Percentiles rank a stretch among this genome's conserved stretches.
Conservation (phyloP, 805 yeast species). For the Cyberlindnera misumaiensis region DNA sequence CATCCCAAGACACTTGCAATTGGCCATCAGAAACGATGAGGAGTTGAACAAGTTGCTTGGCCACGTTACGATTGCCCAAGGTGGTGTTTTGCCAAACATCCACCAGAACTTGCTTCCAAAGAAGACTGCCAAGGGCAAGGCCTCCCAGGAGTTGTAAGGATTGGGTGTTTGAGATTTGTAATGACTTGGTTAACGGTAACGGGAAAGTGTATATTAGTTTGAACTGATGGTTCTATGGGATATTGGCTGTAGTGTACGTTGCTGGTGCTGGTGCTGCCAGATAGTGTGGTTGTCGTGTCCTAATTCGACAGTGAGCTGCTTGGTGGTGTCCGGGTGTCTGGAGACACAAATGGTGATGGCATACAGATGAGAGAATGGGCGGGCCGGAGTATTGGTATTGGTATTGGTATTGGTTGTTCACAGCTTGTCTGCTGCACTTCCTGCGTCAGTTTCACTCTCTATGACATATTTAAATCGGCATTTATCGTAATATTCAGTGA, state of each 20-base stretch:
- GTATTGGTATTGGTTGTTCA: too few species aligned
- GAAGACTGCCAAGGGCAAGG: constrained; percentile 55
- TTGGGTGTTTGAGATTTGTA: constrained; percentile 5
- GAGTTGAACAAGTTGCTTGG: constrained; percentile 91
- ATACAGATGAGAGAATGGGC: too few species aligned
- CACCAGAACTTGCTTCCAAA: constrained; percentile 88
- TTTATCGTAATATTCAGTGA: too few species aligned
- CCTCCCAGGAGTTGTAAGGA: constrained; percentile 51
- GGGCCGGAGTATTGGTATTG: too few species aligned
- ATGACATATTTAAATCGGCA: too few species aligned
- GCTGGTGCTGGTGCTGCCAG: too few species aligned
- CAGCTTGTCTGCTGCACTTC: too few species aligned
- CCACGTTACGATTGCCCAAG: constrained; percentile 95
- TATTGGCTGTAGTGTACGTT: neutral
- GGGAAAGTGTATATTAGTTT: constrained; percentile 3
- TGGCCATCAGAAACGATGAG: constrained; percentile 98
- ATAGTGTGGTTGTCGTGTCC: too few species aligned
- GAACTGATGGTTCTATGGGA: neutral
- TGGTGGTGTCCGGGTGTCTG: too few species aligned
- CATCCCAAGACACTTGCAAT: constrained; percentile 96
- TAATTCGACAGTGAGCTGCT: too few species aligned
- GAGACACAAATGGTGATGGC: too few species aligned
- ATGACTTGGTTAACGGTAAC: constrained; percentile 2
- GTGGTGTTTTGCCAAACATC: constrained; percentile 98
- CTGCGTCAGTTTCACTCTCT: too few species aligned